A percentile compares a stretch with the other conserved stretches of the same genome.
These are phyloP conservation scores for Penicillium taxi DNA, from an alignment of 495 filamentous ascomycete genomes.

Conservation along the genomic window DNA sequence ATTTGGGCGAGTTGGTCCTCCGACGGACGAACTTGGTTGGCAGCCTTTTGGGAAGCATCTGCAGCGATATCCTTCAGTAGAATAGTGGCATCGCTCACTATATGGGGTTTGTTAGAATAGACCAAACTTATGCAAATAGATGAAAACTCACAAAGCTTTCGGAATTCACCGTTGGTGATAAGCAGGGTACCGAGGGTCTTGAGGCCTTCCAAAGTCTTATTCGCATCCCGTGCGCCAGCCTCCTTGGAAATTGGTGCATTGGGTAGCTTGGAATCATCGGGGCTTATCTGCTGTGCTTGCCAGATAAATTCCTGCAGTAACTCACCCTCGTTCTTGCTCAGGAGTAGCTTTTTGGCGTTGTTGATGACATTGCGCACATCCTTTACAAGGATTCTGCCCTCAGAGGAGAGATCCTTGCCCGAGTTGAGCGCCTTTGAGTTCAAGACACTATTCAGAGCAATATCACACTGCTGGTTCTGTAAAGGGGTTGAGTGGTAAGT, in stretches of 20 bases:
- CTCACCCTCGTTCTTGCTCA: conserved; percentile 93
- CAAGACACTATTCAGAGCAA: conserved; percentile 80
- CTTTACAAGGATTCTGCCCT: conserved; percentile 66
- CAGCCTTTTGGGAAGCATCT: conserved; percentile 80
- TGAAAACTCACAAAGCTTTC: conserved; percentile 69
- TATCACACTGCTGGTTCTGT: conserved; percentile 88
- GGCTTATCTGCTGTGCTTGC: conserved; percentile 67
- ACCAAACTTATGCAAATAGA: neutral
- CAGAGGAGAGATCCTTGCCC: conserved; percentile 70
- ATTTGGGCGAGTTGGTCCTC: conserved; percentile 71
- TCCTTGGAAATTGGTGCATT: conserved; percentile 64
- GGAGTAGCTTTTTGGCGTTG: conserved; percentile 77
- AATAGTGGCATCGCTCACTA: conserved; percentile 79
- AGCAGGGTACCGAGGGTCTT: conserved; percentile 81
- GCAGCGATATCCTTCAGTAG: conserved; percentile 83
- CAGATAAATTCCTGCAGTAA: conserved; percentile 94
- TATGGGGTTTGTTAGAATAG: conserved; percentile 18
- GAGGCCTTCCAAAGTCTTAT: conserved; percentile 74
- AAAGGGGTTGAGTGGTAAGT: conserved; percentile 4
- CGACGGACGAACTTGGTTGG: conserved; percentile 65
- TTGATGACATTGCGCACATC: conserved; percentile 80
- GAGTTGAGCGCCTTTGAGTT: conserved; percentile 54
- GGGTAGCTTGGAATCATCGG: conserved; percentile 52
- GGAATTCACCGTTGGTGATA: conserved; percentile 93
- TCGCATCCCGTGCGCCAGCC: conserved; percentile 69